A percentile compares a stretch with the other conserved stretches of the same genome.
phyloP scores from a whole-genome alignment of 257 asterid species.

The Przewalskia tangutica region DNA sequence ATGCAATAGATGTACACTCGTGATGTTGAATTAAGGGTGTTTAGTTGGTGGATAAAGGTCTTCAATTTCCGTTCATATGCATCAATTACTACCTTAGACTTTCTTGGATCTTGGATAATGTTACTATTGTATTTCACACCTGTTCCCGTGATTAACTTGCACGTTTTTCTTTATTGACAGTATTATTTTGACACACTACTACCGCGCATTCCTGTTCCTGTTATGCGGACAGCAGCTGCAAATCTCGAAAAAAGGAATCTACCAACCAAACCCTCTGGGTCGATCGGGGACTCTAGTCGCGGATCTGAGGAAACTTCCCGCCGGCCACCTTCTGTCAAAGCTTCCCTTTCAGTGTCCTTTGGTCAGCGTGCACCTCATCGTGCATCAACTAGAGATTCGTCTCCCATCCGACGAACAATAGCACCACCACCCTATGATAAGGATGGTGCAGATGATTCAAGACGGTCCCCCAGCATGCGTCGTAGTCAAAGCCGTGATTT shows the following conservation, averaged over 20 bases:
- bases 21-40: not conserved
- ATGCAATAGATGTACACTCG: not conserved
- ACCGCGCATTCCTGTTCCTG: slow-evolving; percentile 93
- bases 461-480: slow-evolving; percentile 47
- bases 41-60: not conserved
- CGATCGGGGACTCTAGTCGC: slow-evolving; percentile 83
- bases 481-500: slow-evolving; percentile 69
- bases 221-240: slow-evolving; percentile 53
- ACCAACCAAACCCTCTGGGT: slow-evolving; percentile 76
- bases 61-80: not conserved
- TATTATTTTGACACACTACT: slow-evolving; percentile 91
- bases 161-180: slow-evolving; percentile 41
- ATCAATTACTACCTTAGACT: not conserved
- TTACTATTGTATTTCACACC: not conserved
- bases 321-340: slow-evolving; percentile 97
- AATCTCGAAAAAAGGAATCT: slow-evolving; percentile 81
- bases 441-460: slow-evolving; percentile 31
- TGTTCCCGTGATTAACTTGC: not conserved
- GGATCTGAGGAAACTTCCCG: slow-evolving; percentile 92
- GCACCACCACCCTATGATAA: slow-evolving; percentile 42
- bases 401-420: slow-evolving; percentile 76
- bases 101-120: not conserved
- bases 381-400: slow-evolving; percentile 91
- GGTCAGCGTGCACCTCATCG: slow-evolving; percentile 99
- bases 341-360: slow-evolving; percentile 95